These are phyloP conservation scores for Rhododendron kiyosumense DNA, from an alignment of 148 eudicot genomes.

Conservation along the genomic window DNA sequence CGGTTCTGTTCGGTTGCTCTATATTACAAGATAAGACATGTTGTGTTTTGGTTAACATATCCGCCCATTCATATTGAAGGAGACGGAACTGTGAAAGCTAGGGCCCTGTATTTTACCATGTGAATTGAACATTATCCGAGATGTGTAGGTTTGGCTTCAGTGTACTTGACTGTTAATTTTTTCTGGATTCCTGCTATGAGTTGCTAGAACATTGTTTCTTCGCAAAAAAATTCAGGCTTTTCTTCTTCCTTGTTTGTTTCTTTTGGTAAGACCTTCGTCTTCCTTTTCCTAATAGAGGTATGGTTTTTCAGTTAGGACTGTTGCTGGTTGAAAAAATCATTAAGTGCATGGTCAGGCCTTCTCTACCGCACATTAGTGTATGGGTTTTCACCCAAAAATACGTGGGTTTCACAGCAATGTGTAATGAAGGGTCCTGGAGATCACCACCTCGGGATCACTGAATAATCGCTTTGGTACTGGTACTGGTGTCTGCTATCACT, in stretches of 20 bases:
- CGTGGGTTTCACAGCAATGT: neutral
- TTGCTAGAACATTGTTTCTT: too few species aligned
- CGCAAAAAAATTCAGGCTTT: neutral
- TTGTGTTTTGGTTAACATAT: neutral
- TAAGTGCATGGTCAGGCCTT: too few species aligned
- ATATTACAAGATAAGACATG: neutral
- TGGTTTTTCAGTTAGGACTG: neutral
- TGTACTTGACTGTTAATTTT: neutral
- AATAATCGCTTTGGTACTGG: neutral
- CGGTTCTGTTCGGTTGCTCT: neutral
- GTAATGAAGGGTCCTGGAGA: neutral
- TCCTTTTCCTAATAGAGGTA: neutral
- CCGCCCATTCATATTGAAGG: neutral
- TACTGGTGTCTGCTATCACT: too few species aligned
- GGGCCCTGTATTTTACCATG: neutral
- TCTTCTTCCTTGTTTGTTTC: neutral
- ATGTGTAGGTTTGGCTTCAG: neutral
- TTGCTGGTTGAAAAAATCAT: too few species aligned
- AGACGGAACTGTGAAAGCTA: neutral
- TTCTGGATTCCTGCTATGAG: neutral
- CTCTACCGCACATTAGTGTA: too few species aligned
- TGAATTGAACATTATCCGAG: neutral
- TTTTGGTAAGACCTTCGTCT: neutral
- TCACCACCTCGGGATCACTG: neutral
- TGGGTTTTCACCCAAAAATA: too few species aligned